Evolutionary conservation across 257 asterid species (phyloP).

Genomic region (Dorcoceras hygrometricum): DNA sequence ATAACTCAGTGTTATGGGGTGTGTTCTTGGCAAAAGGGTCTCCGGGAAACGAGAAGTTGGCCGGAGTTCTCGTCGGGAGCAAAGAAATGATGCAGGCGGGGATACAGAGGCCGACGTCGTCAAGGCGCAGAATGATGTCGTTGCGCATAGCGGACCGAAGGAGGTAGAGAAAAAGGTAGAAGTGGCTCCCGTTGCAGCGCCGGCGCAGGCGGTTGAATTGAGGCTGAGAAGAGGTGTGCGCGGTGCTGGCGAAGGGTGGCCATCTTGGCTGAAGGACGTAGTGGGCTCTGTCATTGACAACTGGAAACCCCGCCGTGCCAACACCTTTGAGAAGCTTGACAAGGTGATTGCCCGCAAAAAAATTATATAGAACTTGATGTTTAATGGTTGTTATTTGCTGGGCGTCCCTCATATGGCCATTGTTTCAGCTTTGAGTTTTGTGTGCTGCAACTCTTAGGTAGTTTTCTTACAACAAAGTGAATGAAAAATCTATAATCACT

Average conservation of each 20-base stretch:
- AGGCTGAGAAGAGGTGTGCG: constrained; percentile 31
- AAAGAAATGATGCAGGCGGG: neutral
- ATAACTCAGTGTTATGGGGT: constrained; percentile 41
- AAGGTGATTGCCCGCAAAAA: constrained; percentile 43
- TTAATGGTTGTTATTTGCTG: neutral
- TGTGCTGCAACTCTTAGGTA: neutral
- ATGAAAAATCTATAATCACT: too few relatives aligned
- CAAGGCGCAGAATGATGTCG: constrained; percentile 20
- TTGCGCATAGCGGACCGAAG: neutral
- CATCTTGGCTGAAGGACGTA: constrained; percentile 72
- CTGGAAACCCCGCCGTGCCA: constrained; percentile 89
- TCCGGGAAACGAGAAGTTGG: constrained; percentile 20
- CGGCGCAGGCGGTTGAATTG: constrained; percentile 28
- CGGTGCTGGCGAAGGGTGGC: constrained; percentile 60
- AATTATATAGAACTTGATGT: neutral
- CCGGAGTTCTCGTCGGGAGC: constrained; percentile 32
- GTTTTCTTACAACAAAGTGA: too few relatives aligned
- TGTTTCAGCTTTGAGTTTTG: neutral
- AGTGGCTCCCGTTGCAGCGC: constrained; percentile 22
- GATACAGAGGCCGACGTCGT: constrained; percentile 21
- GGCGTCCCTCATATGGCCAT: neutral
- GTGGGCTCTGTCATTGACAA: constrained; percentile 76
- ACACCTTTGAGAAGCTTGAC: constrained; percentile 78
- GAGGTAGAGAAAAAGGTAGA: constrained; percentile 31
- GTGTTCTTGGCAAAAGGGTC: constrained; percentile 46